These are phyloP conservation scores for Albugo candida DNA, from an alignment of 352 stramenopile species.

Conservation along the genomic window DNA sequence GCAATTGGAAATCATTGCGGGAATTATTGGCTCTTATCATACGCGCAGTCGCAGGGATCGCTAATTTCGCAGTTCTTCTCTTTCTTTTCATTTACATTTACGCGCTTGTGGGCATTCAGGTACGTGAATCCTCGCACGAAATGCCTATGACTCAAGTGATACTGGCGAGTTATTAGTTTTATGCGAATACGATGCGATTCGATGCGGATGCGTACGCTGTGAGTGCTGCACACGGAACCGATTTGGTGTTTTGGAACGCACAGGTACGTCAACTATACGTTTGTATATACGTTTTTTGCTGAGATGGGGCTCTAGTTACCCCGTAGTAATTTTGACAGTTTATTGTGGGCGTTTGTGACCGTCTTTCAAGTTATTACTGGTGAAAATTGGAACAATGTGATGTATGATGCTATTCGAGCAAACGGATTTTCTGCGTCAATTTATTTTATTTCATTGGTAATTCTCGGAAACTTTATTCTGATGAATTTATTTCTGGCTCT, in stretches of 20 bases:
- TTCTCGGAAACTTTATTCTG: conserved; percentile 78
- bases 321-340: conserved; percentile 77
- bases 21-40: conserved; percentile 82
- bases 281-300: neutral
- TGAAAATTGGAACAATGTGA: conserved; percentile 89
- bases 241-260: conserved; percentile 40
- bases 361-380: conserved; percentile 89
- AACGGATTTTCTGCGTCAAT: conserved; percentile 36
- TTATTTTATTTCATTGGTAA: conserved; percentile 78
- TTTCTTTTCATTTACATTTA: conserved; percentile 93
- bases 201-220: conserved; percentile 54
- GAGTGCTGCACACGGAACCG: conserved; percentile 6
- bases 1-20: conserved; percentile 82
- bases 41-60: conserved; percentile 81
- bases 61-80: conserved; percentile 87
- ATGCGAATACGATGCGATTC: conserved; percentile 88
- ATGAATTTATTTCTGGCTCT: conserved; percentile 91
- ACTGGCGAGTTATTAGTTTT: conserved; percentile 34
- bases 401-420: conserved; percentile 84
- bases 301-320: conserved; percentile 17
- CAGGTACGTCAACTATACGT: conserved; percentile 13
- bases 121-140: conserved; percentile 2
- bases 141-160: neutral
- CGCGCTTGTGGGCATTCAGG: conserved; percentile 76
- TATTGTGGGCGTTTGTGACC: conserved; percentile 59